These are phyloP conservation scores for Schizophyllum amplum DNA, from an alignment of 1,284 basidiomycete species.

Conservation along the genomic window DNA sequence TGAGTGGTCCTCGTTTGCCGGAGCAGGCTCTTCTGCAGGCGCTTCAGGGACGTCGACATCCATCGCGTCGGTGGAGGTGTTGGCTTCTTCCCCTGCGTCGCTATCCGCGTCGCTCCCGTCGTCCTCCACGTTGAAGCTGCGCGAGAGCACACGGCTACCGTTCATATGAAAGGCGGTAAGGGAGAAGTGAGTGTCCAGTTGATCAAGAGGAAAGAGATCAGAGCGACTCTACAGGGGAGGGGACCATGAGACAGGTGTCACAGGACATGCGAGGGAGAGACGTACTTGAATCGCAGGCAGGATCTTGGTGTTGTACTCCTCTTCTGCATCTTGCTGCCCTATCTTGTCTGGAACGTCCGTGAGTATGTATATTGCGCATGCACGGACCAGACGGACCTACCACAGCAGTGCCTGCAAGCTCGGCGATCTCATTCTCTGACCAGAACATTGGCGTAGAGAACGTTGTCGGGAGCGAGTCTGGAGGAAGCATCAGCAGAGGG, in stretches of 20 bases:
- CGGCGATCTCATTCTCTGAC: slow-evolving; percentile 64
- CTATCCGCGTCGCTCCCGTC: slow-evolving; percentile 35
- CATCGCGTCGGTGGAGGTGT: slow-evolving; percentile 28
- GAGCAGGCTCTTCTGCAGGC: slow-evolving; percentile 8
- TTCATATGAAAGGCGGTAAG: slow-evolving; percentile 81
- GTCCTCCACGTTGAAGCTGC: slow-evolving; percentile 76
- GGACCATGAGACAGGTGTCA: not conserved
- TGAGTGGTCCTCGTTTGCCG: slow-evolving; percentile 15
- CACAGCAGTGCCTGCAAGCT: slow-evolving; percentile 80
- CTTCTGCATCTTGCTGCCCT: slow-evolving; percentile 78
- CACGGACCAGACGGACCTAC: slow-evolving; percentile 50
- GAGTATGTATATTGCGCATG: slow-evolving; percentile 3
- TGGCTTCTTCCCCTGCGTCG: slow-evolving; percentile 20
- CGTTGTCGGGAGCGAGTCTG: slow-evolving; percentile 56
- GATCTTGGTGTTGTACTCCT: slow-evolving; percentile 61
- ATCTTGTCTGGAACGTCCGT: slow-evolving; percentile 59
- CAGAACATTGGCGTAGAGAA: slow-evolving; percentile 98
- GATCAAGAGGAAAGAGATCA: slow-evolving; percentile 57
- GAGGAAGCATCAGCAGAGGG: too few species aligned
- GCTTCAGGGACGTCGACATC: slow-evolving; percentile 36
- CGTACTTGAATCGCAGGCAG: slow-evolving; percentile 60
- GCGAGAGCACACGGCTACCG: slow-evolving; percentile 89
- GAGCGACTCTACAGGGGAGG: slow-evolving; percentile 44
- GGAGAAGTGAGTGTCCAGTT: slow-evolving; percentile 50
- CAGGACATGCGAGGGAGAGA: slow-evolving; percentile 5